Evolutionary conservation across 305 asterid genomes (phyloP).

Genomic region (Solanum hybrid): DNA sequence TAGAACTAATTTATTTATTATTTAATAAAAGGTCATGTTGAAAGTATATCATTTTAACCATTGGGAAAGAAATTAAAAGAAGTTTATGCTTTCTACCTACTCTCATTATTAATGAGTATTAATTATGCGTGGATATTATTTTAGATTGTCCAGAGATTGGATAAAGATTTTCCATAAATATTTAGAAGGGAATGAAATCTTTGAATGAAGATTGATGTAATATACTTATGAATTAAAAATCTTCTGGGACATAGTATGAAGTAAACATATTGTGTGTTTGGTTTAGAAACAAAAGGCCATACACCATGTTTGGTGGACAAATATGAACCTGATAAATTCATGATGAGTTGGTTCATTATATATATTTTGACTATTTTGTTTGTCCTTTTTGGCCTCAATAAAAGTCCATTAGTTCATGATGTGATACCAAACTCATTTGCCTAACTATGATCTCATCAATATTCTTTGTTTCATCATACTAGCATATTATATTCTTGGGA

Average conservation of each 20-base stretch:
- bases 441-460: background rate
- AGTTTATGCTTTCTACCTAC: background rate
- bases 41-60: background rate
- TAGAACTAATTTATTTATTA: no score
- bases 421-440: slow-evolving; percentile 5
- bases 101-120: background rate
- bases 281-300: slow-evolving; percentile 14
- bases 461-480: background rate
- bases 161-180: background rate
- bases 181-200: background rate
- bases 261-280: slow-evolving; percentile 29
- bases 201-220: background rate
- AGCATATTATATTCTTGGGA: background rate
- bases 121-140: background rate
- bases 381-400: background rate
- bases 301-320: slow-evolving; percentile 19
- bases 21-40: no score
- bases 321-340: background rate
- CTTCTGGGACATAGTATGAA: background rate
- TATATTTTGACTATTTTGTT: slow-evolving; percentile 3
- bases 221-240: background rate
- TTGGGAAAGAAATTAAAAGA: background rate
- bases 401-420: slow-evolving; percentile 6
- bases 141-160: background rate
- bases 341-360: background rate